A percentile compares a stretch with the other conserved stretches of the same genome.
Evolutionary conservation across 805 yeast species (phyloP).

Genomic region (Wickerhamiella galacta): DNA sequence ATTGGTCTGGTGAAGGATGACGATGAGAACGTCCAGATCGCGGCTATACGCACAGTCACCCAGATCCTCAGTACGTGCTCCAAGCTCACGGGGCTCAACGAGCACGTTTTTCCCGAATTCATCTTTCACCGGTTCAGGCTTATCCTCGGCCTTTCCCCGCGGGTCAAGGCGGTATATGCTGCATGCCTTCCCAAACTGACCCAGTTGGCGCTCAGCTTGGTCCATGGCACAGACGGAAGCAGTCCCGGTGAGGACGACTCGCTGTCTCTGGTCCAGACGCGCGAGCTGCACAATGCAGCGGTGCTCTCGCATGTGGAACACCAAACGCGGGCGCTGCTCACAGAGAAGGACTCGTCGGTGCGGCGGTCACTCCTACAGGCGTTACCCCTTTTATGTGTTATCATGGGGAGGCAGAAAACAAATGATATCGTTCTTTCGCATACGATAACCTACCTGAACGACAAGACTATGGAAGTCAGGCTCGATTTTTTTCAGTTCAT

Average conservation of each 20-base stretch:
- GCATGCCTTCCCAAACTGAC: slow-evolving; percentile 60
- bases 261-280: too few species aligned
- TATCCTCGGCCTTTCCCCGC: slow-evolving; percentile 26
- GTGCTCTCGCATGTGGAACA: slow-evolving; percentile 40
- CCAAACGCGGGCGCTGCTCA: slow-evolving; percentile 45
- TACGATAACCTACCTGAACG: slow-evolving; percentile 79
- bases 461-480: slow-evolving; percentile 48
- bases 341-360: slow-evolving; percentile 51
- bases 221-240: too few species aligned
- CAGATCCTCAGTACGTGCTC: slow-evolving; percentile 51
- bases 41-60: slow-evolving; percentile 48
- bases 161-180: slow-evolving; percentile 54
- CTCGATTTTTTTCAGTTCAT: slow-evolving; percentile 56
- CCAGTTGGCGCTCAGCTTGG: slow-evolving; percentile 33
- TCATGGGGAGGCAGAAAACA: slow-evolving; percentile 74
- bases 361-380: slow-evolving; percentile 52
- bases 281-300: too few species aligned
- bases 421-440: slow-evolving; percentile 83
- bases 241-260: too few species aligned
- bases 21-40: slow-evolving; percentile 45
- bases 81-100: slow-evolving; percentile 56
- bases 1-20: slow-evolving; percentile 56
- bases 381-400: slow-evolving; percentile 61
- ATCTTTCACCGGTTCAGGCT: slow-evolving; percentile 49
- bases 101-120: slow-evolving; percentile 64